phyloP scores from a whole-genome alignment of 495 filamentous ascomycete species.

The Penicillium subrubescens region DNA sequence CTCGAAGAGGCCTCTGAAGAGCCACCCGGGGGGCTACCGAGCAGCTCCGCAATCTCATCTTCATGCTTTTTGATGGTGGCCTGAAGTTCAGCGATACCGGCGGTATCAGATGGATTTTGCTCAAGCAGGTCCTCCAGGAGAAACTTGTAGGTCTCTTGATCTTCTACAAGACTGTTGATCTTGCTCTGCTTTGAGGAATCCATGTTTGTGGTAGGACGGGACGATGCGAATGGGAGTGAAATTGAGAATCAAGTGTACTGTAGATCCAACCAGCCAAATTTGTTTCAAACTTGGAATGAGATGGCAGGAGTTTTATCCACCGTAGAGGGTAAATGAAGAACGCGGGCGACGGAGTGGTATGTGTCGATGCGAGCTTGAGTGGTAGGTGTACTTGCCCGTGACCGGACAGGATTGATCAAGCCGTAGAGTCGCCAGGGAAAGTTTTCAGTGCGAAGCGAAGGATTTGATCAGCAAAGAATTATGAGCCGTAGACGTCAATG shows the following conservation, averaged over 20 bases:
- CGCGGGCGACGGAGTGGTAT: neutral
- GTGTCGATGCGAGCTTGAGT: neutral
- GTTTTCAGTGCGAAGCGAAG: neutral
- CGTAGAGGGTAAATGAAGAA: neutral
- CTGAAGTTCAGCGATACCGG: slow-evolving; percentile 13
- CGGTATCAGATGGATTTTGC: slow-evolving; percentile 14
- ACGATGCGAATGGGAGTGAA: neutral
- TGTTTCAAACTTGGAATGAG: neutral
- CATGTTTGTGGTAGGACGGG: slow-evolving; percentile 7
- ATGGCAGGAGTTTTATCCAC: neutral
- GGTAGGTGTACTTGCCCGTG: neutral
- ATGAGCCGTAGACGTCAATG: neutral
- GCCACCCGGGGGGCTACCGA: slow-evolving; percentile 1
- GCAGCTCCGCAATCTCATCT: slow-evolving; percentile 14
- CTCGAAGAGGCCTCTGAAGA: neutral
- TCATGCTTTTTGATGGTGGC: slow-evolving; percentile 13
- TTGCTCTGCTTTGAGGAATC: slow-evolving; percentile 3
- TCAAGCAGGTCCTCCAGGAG: slow-evolving; percentile 37
- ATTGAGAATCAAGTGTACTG: neutral
- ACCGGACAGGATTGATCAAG: neutral
- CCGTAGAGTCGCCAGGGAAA: neutral
- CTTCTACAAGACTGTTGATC: slow-evolving; percentile 33
- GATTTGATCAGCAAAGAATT: neutral
- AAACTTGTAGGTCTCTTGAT: slow-evolving; percentile 37
- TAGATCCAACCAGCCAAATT: neutral